phyloP scores from a whole-genome alignment of 331 rosid genomes.

The Spiraea crenata region DNA sequence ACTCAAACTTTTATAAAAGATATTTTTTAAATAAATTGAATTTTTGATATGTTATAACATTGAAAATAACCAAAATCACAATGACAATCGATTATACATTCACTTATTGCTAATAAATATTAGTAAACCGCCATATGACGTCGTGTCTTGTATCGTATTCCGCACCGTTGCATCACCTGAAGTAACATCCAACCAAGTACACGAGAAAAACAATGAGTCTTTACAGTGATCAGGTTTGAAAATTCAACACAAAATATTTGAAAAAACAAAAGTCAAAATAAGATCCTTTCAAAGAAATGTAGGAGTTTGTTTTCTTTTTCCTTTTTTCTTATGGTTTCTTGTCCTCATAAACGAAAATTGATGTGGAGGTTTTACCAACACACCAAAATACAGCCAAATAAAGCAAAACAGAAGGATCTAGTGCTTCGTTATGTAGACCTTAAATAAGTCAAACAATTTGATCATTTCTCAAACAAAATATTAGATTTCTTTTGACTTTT shows the following conservation, averaged over 20 bases:
- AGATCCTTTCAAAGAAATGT: neutral
- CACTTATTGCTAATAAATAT: no score
- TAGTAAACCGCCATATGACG: neutral
- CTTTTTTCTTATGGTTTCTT: neutral
- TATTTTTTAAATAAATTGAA: no score
- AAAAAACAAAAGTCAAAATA: neutral
- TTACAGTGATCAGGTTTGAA: neutral
- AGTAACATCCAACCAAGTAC: neutral
- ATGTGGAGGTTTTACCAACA: no score
- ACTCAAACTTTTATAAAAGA: no score
- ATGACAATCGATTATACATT: no score
- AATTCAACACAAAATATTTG: constrained; percentile 1
- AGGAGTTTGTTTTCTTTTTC: neutral
- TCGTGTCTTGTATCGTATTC: neutral
- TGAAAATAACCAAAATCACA: no score
- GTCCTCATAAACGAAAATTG: neutral
- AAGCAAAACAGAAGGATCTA: neutral
- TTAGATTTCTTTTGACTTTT: neutral
- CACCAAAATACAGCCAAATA: neutral
- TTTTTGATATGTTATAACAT: no score
- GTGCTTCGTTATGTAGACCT: neutral
- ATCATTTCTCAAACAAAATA: neutral
- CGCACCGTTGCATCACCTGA: neutral
- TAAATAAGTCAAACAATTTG: neutral
- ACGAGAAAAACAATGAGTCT: neutral